Conservation (phyloP, 2,329 filamentous ascomycete species). For the Aspergillus sp. region DNA sequence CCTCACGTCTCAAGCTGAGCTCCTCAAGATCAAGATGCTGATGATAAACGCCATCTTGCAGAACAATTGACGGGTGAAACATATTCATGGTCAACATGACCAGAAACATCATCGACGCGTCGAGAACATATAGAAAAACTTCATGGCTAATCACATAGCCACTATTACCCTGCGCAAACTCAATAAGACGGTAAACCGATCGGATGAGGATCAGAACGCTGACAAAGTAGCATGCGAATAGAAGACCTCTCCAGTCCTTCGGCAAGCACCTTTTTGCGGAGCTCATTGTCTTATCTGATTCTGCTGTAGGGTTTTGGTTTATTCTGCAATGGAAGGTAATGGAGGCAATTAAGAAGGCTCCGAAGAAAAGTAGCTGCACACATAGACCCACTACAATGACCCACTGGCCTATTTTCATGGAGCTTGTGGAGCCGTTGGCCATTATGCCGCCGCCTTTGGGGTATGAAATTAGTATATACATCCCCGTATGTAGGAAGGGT, state of each 20-base stretch:
- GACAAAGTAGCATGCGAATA: background rate
- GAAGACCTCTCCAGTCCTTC: background rate
- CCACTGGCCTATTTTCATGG: slow-evolving; percentile 6
- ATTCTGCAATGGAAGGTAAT: slow-evolving; percentile 1
- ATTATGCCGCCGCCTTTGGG: slow-evolving; percentile 7
- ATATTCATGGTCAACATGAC: slow-evolving; percentile 13
- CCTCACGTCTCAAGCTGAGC: background rate
- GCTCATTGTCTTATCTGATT: background rate
- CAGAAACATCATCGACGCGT: slow-evolving; percentile 11
- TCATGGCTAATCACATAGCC: slow-evolving; percentile 11
- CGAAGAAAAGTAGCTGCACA: slow-evolving; percentile 3
- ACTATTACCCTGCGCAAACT: slow-evolving; percentile 8
- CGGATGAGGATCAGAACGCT: background rate
- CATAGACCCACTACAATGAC: slow-evolving; percentile 3
- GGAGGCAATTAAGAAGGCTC: background rate
- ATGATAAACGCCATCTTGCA: background rate
- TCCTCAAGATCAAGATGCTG: background rate
- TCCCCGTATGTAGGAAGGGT: background rate
- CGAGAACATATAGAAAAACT: slow-evolving; percentile 10
- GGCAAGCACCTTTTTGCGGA: background rate
- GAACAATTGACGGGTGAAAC: slow-evolving; percentile 11
- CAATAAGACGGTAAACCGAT: slow-evolving; percentile 8
- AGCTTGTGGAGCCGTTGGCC: background rate
- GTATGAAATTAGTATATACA: background rate
- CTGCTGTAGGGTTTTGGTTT: background rate